Conservation (phyloP, 2,329 filamentous ascomycete genomes). For the Ophiostoma populinum region DNA sequence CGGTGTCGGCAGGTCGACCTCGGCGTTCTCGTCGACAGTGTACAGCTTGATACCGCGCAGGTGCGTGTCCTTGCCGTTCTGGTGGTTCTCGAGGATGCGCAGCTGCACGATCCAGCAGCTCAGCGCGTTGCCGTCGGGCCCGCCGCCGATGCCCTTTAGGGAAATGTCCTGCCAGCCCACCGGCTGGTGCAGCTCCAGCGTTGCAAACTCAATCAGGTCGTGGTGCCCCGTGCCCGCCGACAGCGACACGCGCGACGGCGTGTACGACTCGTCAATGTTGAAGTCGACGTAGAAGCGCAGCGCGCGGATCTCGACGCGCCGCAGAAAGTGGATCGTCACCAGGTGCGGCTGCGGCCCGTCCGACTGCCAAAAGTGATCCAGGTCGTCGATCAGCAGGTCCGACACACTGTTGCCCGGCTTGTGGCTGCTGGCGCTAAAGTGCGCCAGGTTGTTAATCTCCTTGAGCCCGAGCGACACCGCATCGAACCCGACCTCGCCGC, state of each 20-base stretch:
- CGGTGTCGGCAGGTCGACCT: too few relatives aligned
- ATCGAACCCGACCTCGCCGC: conserved; percentile 23
- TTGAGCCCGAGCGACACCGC: conserved; percentile 45
- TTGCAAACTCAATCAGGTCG: conserved; percentile 74
- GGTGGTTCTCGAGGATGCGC: conserved; percentile 86
- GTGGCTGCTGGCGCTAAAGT: conserved; percentile 65
- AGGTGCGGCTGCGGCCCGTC: conserved; percentile 73
- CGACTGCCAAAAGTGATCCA: conserved; percentile 68
- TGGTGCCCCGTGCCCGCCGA: conserved; percentile 82
- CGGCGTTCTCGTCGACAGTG: conserved; percentile 35
- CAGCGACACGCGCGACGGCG: conserved; percentile 81
- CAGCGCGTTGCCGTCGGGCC: conserved; percentile 53
- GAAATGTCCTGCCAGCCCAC: conserved; percentile 84
- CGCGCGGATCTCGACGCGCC: conserved; percentile 59
- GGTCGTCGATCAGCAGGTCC: conserved; percentile 57
- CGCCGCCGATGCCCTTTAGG: conserved; percentile 33
- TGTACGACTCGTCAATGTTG: conserved; percentile 86
- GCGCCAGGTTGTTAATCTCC: conserved; percentile 70
- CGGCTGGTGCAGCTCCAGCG: conserved; percentile 61
- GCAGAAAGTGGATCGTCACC: conserved; percentile 68
- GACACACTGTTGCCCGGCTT: conserved; percentile 68
- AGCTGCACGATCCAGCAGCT: conserved; percentile 83
- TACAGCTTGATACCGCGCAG: conserved; percentile 83
- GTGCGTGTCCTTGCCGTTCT: conserved; percentile 99
- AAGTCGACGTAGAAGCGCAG: conserved; percentile 84